phyloP scores from a whole-genome alignment of 208 protist genomes.

The Leishmania amazonensis region DNA sequence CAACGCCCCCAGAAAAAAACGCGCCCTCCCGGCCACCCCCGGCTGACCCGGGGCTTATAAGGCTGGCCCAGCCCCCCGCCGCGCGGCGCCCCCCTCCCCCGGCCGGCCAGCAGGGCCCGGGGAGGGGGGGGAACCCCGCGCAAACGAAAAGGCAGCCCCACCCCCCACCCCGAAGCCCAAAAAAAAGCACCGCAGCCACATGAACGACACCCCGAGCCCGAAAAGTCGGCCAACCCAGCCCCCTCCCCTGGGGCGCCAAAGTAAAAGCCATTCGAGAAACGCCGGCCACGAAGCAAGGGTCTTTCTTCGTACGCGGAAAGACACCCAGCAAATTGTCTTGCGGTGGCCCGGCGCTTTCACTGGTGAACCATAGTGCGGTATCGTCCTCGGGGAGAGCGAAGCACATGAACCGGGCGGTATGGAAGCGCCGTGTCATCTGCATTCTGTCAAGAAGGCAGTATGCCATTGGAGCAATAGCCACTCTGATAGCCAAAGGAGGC shows the following conservation, averaged over 20 bases:
- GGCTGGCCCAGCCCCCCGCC: too few species aligned
- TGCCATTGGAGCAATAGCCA: neutral
- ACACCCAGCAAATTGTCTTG: neutral
- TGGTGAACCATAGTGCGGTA: neutral
- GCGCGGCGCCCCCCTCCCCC: too few species aligned
- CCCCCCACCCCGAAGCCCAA: neutral
- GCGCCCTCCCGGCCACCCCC: too few species aligned
- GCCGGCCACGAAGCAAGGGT: neutral
- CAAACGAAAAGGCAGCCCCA: neutral
- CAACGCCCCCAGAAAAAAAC: neutral
- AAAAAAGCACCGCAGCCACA: neutral
- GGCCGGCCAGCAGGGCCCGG: too few species aligned
- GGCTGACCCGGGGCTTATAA: too few species aligned
- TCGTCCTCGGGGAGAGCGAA: neutral
- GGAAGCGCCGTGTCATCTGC: neutral
- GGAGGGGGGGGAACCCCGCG: too few species aligned
- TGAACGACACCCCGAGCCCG: neutral
- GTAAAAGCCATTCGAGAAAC: neutral
- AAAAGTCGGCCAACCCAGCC: too few species aligned
- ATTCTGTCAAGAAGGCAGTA: neutral
- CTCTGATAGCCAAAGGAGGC: neutral
- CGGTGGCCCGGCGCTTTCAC: neutral
- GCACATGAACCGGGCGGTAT: too few species aligned
- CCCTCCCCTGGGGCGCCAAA: neutral
- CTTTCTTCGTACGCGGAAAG: neutral